Evolutionary conservation across 257 asterid species (phyloP), one percentile per base, ranked within the genome.

Genomic region (Forsythia suspensa): DNA sequence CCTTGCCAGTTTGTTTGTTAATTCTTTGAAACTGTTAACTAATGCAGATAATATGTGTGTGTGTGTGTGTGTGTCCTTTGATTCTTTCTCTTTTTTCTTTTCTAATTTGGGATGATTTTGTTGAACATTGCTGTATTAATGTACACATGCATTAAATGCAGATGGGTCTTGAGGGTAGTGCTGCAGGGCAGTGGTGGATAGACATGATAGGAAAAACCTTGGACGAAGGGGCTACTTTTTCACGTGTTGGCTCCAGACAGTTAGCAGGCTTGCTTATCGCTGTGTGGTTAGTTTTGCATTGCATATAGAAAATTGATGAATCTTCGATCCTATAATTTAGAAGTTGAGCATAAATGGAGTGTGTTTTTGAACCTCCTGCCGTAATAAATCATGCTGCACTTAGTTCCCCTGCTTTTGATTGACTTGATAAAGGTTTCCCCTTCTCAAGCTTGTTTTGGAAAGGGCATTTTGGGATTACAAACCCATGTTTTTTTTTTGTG

Each of bases 101-200:
- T 57, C 66, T 57, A 57, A 57, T 61, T 61, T 61, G 69, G 16
- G 36, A 59, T 61, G 69, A 61, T 63, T 63, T 11, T 4, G 38
- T 63, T 9, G 40, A 63, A 63, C 16, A 11, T 29, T 63, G 70
- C 18, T 16, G 10, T 66, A 43, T 71, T 73, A 71, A 42, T 71
- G 42, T 70, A 73, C 74, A 15, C 70, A 61, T 74, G 70, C 81
- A 36, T 67, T 78, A 80, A 83, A 75, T 90, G 90, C 91, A 96
- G 97, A 93, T 96, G 84, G 99, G 99, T 70, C 91, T 94, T 80
- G 99, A 96, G 90, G 99, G 97, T 81, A 96, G 99, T 88, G 80
- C 96, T 72, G 91, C 92, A 37, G 99, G 98, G 78, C 99, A 96
- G 75, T 96, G 97, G 98, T 96, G 99, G 99, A 83, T 91, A 66